Evolutionary conservation across 2,329 filamentous ascomycete genomes (phyloP), one percentile per base, ranked within the genome.

Genomic region (Fusarium robinianum): DNA sequence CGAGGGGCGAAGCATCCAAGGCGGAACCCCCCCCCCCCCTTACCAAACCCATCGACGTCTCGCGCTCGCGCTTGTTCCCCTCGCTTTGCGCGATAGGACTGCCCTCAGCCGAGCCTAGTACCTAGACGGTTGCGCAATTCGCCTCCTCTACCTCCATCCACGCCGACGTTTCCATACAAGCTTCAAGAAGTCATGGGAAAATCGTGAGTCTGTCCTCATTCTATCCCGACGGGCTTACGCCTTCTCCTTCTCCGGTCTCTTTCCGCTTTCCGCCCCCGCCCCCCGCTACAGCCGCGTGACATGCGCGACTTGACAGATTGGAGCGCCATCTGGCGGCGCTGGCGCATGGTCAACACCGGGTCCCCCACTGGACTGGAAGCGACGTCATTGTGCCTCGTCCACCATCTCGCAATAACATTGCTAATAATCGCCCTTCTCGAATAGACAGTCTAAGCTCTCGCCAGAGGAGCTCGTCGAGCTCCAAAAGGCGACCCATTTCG

Each of bases 401-500:
- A 30, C 42, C 34, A 35, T 39, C 32, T 35, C 44, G 29, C 44
- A 18, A 50, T 44, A 26, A 41, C 36, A 23, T 42, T 42, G 51
- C 63, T 65, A 46, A 65, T 51, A 29, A 42, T 33, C 19, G 21
- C 34, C 26, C 26, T 35, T 14, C 8, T 22, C 37, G 37, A 42
- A 18, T 67, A 99, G 94, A 74, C 94, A 97, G 79, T 97, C 92
- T 63, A 99, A 97, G 78, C 87, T 99, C 68, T 96, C 91, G 46
- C 89, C 94, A 69, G 87, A 96, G 72, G 90, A 99, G 80, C 87
- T 99, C 66, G 83, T 81, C 58, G 94, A 99, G 72, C 84, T 99
- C 60, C 91, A 97, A 70, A 94, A 90, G 77, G 90, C 90, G 49
- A 99, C 94, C 55, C 90, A 97, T 72, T 99, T 99, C 67, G 94